Evolutionary conservation across 2,329 filamentous ascomycete genomes (phyloP), one percentile per base, ranked within the genome.

Genomic region (Talaromyces sp.): DNA sequence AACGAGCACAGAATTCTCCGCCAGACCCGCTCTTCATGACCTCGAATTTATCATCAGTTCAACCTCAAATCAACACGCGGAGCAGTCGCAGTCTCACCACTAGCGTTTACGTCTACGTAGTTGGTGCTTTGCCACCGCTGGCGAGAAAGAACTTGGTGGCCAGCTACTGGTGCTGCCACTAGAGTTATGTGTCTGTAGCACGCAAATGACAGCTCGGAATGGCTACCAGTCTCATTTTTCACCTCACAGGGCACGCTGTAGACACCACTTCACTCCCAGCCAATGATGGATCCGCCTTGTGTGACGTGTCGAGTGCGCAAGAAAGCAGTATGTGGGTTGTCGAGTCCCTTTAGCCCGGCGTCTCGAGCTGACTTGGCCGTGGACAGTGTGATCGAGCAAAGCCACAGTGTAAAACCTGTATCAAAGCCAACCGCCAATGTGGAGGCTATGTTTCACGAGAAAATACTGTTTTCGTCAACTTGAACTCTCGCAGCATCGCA

Each of bases 391-490:
- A 61, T 35, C 50, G 51, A 35, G 43, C 46, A 11, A 49, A 32
- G 38, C 59, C 59, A 49, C 13, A 52, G 31, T 61, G 59, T 24
- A 52, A 49, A 21, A 29, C 55, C 2, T 61, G 59, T 26, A n/a
- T 38, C 14, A 58, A 54, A n/a, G 41, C 59, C 21, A 56, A 56
- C 14, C 55, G 55, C 13, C 27, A 35, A 54, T 61, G 59, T 19
- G 49, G 21, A 53, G 59, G 59, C n/a, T 61, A 61, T 32, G 46
- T 49, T 9, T 46, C 55, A 9, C 24, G 27, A 29, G 54, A 49
- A 29, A 52, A 52, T 19, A 43, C 49, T 6, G 55, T 61, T 13
- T 61, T 61, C 13, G 55, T 61, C 59, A 61, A 61, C 14, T 29
- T 61, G 24, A 55, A 61, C 29, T 49, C 27, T 17, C 26, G 24